phyloP scores from a whole-genome alignment of 148 eudicot genomes.

The Arctostaphylos glauca region DNA sequence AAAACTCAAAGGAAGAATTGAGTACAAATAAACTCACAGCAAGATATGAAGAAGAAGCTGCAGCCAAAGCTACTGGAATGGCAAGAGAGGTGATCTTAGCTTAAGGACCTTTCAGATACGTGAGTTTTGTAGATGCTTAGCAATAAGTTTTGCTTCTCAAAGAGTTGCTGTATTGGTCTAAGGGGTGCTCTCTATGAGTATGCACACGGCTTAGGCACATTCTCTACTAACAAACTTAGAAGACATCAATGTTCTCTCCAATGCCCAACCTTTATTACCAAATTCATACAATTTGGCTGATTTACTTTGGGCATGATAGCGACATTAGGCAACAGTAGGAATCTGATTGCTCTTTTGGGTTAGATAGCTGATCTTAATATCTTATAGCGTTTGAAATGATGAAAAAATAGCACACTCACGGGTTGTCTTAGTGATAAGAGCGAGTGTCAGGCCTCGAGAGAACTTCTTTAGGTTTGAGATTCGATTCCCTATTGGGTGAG shows the following conservation, averaged over 20 bases:
- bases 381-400: no score
- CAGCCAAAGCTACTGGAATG: constrained; percentile 63
- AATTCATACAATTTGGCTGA: no score
- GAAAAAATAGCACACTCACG: no score
- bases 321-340: no score
- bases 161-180: constrained; percentile 68
- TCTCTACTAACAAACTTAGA: neutral
- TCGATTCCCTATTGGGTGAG: no score
- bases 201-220: neutral
- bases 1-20: neutral
- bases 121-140: constrained; percentile 64
- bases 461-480: no score
- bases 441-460: no score
- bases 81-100: constrained; percentile 82
- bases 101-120: constrained; percentile 64
- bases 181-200: constrained; percentile 37
- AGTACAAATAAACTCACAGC: constrained; percentile 50
- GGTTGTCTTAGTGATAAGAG: no score
- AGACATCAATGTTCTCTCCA: neutral
- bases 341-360: no score
- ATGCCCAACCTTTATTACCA: no score
- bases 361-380: no score
- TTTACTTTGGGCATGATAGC: no score
- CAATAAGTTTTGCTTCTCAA: constrained; percentile 62
- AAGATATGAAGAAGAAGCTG: constrained; percentile 45